Conservation (phyloP, 1,139 yeast genomes). For the Pichia sp. region DNA sequence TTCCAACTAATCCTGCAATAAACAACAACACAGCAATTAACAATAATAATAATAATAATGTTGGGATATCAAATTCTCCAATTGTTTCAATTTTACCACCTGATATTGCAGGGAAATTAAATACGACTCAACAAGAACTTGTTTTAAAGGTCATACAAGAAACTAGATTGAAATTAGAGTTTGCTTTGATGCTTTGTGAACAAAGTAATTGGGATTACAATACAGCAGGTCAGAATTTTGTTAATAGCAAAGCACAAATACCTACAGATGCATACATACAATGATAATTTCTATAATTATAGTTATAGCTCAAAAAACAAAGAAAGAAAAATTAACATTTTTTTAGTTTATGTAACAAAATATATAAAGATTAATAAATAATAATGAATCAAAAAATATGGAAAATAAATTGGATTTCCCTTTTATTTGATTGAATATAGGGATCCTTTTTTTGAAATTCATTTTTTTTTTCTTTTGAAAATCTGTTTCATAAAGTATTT, state of each 20-base stretch:
- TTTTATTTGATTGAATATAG: not conserved
- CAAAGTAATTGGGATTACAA: slow-evolving; percentile 84
- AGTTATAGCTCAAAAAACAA: too few relatives aligned
- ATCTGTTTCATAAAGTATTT: not conserved
- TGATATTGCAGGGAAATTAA: slow-evolving; percentile 48
- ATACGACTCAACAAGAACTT: slow-evolving; percentile 56
- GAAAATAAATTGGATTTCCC: not conserved
- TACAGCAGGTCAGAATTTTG: slow-evolving; percentile 64
- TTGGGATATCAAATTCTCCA: not conserved
- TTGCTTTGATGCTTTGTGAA: slow-evolving; percentile 77
- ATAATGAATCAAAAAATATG: not conserved
- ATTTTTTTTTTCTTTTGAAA: not conserved
- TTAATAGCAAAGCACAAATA: slow-evolving; percentile 48
- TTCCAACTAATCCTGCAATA: not conserved
- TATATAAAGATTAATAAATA: too few relatives aligned
- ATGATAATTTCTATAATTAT: not conserved
- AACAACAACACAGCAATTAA: slow-evolving; percentile 5
- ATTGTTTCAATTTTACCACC: slow-evolving; percentile 33
- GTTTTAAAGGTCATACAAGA: slow-evolving; percentile 60
- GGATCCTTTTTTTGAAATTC: not conserved
- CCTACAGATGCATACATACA: slow-evolving; percentile 51
- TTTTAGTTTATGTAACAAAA: too few relatives aligned
- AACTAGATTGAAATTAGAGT: slow-evolving; percentile 72
- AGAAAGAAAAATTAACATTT: too few relatives aligned
- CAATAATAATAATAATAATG: slow-evolving; percentile 1